Evolutionary conservation across 2,329 filamentous ascomycete species (phyloP).

Genomic region (Pseudogymnoascus sp.): DNA sequence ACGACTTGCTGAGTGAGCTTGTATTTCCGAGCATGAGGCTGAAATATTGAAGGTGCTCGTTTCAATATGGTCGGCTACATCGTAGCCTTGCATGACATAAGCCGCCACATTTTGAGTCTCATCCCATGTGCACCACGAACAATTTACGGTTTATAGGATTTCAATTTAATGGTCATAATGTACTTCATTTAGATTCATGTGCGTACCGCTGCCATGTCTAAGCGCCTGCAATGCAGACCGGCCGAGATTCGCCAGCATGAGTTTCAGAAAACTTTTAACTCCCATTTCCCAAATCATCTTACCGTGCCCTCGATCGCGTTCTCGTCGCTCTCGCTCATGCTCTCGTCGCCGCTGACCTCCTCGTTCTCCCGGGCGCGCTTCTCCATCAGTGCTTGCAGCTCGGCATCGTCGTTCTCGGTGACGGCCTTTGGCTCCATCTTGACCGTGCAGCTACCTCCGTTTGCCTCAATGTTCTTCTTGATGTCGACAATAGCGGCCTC

Average conservation of each 20-base stretch:
- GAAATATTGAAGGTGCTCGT: slow-evolving; percentile 1
- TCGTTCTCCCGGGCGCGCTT: slow-evolving; percentile 97
- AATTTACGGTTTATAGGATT: slow-evolving; percentile 5
- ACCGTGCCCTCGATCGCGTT: slow-evolving; percentile 53
- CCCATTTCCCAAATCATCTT: slow-evolving; percentile 23
- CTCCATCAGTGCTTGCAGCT: slow-evolving; percentile 96
- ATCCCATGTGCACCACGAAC: background rate
- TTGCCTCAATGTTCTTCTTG: slow-evolving; percentile 66
- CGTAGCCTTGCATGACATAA: slow-evolving; percentile 11
- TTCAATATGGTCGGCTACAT: slow-evolving; percentile 4
- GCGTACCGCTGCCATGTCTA: slow-evolving; percentile 10
- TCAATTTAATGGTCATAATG: slow-evolving; percentile 11
- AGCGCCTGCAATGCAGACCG: slow-evolving; percentile 14
- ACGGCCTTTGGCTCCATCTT: slow-evolving; percentile 99
- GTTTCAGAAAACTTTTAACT: slow-evolving; percentile 13
- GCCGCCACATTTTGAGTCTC: background rate
- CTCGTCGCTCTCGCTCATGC: slow-evolving; percentile 90
- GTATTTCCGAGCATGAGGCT: background rate
- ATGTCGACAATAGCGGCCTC: slow-evolving; percentile 89
- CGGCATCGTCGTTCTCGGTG: slow-evolving; percentile 95
- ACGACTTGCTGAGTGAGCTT: background rate
- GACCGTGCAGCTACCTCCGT: slow-evolving; percentile 74
- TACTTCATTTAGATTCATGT: slow-evolving; percentile 9
- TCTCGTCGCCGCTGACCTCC: slow-evolving; percentile 96
- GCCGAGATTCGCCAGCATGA: slow-evolving; percentile 10